Evolutionary conservation across 345 rosid species (phyloP), one percentile per base, ranked within the genome.

Genomic region (Eucalyptus albens): DNA sequence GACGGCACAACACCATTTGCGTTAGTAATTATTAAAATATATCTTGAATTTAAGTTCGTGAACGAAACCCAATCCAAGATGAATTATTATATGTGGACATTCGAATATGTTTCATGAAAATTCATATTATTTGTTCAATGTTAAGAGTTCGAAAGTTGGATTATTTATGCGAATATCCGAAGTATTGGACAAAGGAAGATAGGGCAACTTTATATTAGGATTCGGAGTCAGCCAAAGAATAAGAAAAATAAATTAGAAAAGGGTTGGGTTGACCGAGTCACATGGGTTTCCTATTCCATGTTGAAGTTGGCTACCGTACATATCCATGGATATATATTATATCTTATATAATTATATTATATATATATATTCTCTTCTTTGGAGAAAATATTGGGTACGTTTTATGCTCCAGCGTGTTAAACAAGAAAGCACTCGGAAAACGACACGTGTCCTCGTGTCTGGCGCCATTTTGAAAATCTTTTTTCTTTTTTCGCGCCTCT

Each of bases 31-130:
- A 17, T 72, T 37, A 69, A 33, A 69, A 33, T 16, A 69, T 69
- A 12, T 69, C 13, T 69, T 1, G 0, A 69, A 21, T 69, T 69
- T 33, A 33, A 69, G 12, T 17, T 31, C 2, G 7, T 3, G 1
- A 17, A 69, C 4, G 4, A 33, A 16, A 9, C 4, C 13, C 7
- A 9, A 9, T 4, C 4, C 5, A 16, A 17, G 4, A n/a, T 5
- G 1, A 31, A 33, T 33, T 33, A n/a, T 33, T 31, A 33, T 33
- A 31, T 2, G 1, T 9, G 11, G 44, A 33, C 44, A 9, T 69
- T 69, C 1, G 5, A 31, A 69, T 17, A 33, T 33, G 42, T 33
- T 9, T n/a, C 80, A 15, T 69, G 24, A 21, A 69, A 69, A 69
- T 69, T 40, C 24, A 69, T 33, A 33, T 16, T 69, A 33, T 69